phyloP scores from a whole-genome alignment of 108 stramenopile species.

The Cyclotella kingstonii region DNA sequence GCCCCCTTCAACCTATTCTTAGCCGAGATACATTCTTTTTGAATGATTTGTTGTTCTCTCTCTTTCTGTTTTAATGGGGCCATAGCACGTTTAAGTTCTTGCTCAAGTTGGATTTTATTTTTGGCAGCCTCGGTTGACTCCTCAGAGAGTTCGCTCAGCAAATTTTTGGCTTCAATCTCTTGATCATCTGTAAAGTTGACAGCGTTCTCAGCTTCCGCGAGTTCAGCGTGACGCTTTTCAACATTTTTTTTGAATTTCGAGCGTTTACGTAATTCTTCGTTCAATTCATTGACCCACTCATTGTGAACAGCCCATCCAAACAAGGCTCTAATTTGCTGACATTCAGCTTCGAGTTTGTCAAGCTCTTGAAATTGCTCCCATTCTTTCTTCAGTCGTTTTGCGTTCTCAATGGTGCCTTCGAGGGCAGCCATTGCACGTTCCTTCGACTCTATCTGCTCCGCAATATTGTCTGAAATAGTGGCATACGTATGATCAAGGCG shows the following conservation, averaged over 20 bases:
- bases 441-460: conserved; percentile 44
- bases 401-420: conserved; percentile 35
- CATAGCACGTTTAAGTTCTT: conserved; percentile 46
- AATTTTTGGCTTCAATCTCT: conserved; percentile 38
- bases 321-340: conserved; percentile 34
- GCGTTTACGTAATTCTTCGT: conserved; percentile 40
- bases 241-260: conserved; percentile 50
- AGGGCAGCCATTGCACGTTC: conserved; percentile 41
- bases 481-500: conserved; percentile 66
- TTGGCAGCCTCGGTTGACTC: conserved; percentile 59
- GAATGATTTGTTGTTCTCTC: conserved; percentile 38
- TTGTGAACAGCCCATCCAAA: conserved; percentile 57
- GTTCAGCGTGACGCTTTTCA: conserved; percentile 47
- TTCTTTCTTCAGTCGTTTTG: conserved; percentile 55
- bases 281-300: conserved; percentile 28
- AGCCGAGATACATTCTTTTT: conserved; percentile 37
- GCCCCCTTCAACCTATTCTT: conserved; percentile 40
- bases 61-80: conserved; percentile 52
- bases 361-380: conserved; percentile 69
- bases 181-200: conserved; percentile 49
- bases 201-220: conserved; percentile 56
- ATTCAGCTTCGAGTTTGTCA: conserved; percentile 65
- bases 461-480: conserved; percentile 48
- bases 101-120: conserved; percentile 53
- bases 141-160: conserved; percentile 50